phyloP scores from a whole-genome alignment of 163 green algal species.

The Smithsoniella earleae region DNA sequence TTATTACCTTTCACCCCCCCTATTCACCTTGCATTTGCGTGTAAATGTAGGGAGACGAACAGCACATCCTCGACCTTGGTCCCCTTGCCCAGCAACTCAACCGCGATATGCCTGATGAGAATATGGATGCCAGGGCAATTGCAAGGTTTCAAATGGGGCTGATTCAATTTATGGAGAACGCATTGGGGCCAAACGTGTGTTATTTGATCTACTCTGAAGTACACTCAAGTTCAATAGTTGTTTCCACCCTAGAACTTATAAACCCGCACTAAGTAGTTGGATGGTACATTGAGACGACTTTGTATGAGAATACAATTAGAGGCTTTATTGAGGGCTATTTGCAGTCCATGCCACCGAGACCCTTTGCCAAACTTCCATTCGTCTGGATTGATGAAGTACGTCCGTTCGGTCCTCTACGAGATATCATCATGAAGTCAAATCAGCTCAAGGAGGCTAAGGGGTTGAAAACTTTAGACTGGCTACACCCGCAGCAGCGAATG shows the following conservation, averaged over 20 bases:
- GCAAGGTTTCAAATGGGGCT: slow-evolving; percentile 53
- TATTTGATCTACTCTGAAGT: background rate
- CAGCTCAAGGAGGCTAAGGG: slow-evolving; percentile 43
- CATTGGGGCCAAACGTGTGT: slow-evolving; percentile 62
- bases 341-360: slow-evolving; percentile 52
- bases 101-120: slow-evolving; percentile 35
- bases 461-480: slow-evolving; percentile 56
- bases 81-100: slow-evolving; percentile 43
- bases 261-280: background rate
- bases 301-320: background rate
- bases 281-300: background rate
- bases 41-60: slow-evolving; percentile 33
- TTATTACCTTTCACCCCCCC: background rate
- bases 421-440: slow-evolving; percentile 46
- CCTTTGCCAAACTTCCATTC: slow-evolving; percentile 57
- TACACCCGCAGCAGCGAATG: slow-evolving; percentile 41
- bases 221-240: background rate
- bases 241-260: background rate
- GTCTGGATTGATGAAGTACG: slow-evolving; percentile 52
- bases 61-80: slow-evolving; percentile 40
- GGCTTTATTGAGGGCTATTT: slow-evolving; percentile 31
- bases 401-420: slow-evolving; percentile 44
- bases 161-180: slow-evolving; percentile 76
- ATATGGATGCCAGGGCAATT: slow-evolving; percentile 54
- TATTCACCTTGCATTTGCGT: background rate